Evolutionary conservation across 176 grass and related monocot genomes (phyloP).

Genomic region (Oryza punctata): DNA sequence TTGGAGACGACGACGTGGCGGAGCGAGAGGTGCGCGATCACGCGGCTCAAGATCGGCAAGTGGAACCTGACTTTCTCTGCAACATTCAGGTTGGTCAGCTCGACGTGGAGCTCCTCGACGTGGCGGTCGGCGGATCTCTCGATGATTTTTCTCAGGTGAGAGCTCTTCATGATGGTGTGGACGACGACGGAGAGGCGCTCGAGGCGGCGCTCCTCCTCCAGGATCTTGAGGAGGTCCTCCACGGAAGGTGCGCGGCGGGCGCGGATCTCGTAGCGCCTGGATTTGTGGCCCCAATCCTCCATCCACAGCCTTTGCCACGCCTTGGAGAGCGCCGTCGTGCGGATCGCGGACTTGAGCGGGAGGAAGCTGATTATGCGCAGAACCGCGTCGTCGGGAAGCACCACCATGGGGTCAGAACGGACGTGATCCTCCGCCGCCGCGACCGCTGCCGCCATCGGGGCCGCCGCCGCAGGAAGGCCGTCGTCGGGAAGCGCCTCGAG

Average conservation of each 20-base stretch:
- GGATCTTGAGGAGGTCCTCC: not conserved
- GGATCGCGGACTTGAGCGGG: constrained; percentile 54
- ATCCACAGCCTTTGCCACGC: constrained; percentile 55
- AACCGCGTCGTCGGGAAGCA: constrained; percentile 46
- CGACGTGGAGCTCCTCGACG: constrained; percentile 54
- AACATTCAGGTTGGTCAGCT: not conserved
- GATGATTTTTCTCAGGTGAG: constrained; percentile 36
- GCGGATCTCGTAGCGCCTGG: constrained; percentile 17
- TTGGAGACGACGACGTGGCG: not conserved
- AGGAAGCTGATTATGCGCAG: constrained; percentile 50
- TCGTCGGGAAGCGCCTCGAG: too few species aligned
- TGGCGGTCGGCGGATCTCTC: constrained; percentile 27
- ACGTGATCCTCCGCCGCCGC: too few species aligned
- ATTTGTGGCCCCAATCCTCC: not conserved
- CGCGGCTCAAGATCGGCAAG: constrained; percentile 35
- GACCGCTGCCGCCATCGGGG: too few species aligned
- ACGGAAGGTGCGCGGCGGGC: not conserved
- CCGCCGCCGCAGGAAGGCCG: too few species aligned
- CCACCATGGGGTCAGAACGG: constrained; percentile 17
- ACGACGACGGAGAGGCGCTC: constrained; percentile 45
- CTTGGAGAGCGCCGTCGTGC: constrained; percentile 41
- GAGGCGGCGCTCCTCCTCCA: constrained; percentile 36
- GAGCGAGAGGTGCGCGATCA: constrained; percentile 52
- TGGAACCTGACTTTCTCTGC: not conserved
- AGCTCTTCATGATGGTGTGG: not conserved